phyloP scores from a whole-genome alignment of 257 asterid species.

The Nyctanthes arbortristis region DNA sequence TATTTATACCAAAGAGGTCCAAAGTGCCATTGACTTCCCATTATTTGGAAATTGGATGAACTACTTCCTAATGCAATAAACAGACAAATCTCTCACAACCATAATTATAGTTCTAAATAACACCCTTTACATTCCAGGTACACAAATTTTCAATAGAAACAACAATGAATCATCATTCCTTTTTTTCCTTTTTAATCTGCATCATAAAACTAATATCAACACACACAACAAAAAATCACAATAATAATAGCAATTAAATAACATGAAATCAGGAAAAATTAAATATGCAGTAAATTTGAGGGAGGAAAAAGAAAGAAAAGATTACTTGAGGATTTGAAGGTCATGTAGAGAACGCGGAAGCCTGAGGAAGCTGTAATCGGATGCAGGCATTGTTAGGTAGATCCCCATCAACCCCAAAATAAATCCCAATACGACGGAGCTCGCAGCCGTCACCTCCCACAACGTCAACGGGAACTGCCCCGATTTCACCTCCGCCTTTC shows the following conservation, averaged over 20 bases:
- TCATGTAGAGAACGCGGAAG: constrained; percentile 87
- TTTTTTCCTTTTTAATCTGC: not conserved
- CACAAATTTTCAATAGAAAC: not conserved
- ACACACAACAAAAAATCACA: not conserved
- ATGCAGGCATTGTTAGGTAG: constrained; percentile 82
- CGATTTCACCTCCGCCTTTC: constrained; percentile 22
- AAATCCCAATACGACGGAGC: constrained; percentile 75
- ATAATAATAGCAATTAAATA: not conserved
- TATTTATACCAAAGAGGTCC: not conserved
- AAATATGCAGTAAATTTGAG: no score
- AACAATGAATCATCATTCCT: not conserved
- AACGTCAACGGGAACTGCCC: constrained; percentile 58
- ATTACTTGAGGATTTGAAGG: constrained; percentile 81
- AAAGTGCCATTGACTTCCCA: not conserved
- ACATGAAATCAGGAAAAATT: not conserved
- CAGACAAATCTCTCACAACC: not conserved
- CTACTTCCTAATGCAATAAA: no score
- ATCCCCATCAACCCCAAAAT: constrained; percentile 58
- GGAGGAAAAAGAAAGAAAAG: not conserved
- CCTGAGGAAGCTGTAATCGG: constrained; percentile 93
- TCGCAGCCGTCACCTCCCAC: constrained; percentile 65
- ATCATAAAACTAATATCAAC: not conserved
- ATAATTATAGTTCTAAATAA: not conserved
- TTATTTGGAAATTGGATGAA: not conserved
- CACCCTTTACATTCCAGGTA: not conserved